phyloP scores from a whole-genome alignment of 1,284 basidiomycete genomes.

The Irpex sp. region DNA sequence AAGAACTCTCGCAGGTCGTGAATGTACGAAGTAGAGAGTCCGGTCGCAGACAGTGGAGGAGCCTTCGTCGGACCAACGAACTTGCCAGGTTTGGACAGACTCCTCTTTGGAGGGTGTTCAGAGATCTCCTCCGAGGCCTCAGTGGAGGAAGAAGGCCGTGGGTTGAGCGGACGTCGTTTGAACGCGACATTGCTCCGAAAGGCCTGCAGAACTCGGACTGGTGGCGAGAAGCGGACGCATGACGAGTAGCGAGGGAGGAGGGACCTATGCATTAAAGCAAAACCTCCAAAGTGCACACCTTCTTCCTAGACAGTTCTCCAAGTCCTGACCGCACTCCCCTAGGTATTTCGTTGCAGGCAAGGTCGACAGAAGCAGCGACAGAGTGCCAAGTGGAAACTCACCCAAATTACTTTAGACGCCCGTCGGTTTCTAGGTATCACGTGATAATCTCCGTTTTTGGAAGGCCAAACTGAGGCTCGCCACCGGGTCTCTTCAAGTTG shows the following conservation, averaged over 20 bases:
- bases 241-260: not conserved
- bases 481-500: not conserved
- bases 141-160: not conserved
- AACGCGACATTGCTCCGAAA: not conserved
- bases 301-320: not conserved
- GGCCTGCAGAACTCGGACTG: slow-evolving; percentile 2
- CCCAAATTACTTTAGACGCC: not conserved
- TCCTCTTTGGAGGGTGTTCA: too few relatives aligned
- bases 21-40: not conserved
- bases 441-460: not conserved
- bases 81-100: not conserved
- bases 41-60: not conserved
- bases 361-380: not conserved
- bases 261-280: not conserved
- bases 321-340: not conserved
- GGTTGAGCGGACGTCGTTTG: not conserved
- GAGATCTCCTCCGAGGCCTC: not conserved
- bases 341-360: not conserved
- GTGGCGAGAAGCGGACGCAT: not conserved
- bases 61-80: slow-evolving; percentile 1
- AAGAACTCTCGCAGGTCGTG: slow-evolving; percentile 15
- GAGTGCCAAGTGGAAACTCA: not conserved
- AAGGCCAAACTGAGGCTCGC: not conserved
- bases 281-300: not conserved
- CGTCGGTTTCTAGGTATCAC: not conserved